Evolutionary conservation across 225 moss, liverwort and hornwort genomes (phyloP).

Genomic region (Pseudoscleropodium purum): DNA sequence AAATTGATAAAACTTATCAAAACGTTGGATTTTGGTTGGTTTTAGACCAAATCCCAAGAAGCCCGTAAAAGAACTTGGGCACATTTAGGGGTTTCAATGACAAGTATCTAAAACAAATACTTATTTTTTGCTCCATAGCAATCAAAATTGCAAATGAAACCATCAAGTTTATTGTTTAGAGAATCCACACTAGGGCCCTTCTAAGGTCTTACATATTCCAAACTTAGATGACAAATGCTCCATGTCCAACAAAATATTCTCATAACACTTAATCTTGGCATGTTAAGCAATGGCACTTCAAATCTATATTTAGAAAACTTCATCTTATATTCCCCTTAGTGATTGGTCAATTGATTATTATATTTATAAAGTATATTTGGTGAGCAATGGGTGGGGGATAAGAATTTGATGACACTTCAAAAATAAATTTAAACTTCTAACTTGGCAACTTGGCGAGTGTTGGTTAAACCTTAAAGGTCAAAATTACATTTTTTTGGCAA

Average conservation of each 20-base stretch:
- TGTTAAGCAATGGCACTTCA: too few relatives aligned
- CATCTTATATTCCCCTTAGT: background rate
- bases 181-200: accelerated
- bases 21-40: too few relatives aligned
- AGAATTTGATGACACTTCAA: background rate
- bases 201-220: accelerated
- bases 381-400: accelerated
- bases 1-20: too few relatives aligned
- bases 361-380: background rate
- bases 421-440: background rate
- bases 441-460: accelerated
- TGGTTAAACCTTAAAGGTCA: too few relatives aligned
- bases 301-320: background rate
- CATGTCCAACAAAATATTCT: accelerated
- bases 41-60: too few relatives aligned
- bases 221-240: background rate
- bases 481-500: too few relatives aligned
- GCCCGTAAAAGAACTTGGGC: too few relatives aligned
- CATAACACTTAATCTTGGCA: accelerated
- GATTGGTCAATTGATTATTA: background rate
- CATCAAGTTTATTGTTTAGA: accelerated
- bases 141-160: background rate
- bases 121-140: background rate
- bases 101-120: background rate
- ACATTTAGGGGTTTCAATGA: background rate